Evolutionary conservation across 192 early-diverging fungal species (phyloP).

Genomic region (Coemansia erecta): DNA sequence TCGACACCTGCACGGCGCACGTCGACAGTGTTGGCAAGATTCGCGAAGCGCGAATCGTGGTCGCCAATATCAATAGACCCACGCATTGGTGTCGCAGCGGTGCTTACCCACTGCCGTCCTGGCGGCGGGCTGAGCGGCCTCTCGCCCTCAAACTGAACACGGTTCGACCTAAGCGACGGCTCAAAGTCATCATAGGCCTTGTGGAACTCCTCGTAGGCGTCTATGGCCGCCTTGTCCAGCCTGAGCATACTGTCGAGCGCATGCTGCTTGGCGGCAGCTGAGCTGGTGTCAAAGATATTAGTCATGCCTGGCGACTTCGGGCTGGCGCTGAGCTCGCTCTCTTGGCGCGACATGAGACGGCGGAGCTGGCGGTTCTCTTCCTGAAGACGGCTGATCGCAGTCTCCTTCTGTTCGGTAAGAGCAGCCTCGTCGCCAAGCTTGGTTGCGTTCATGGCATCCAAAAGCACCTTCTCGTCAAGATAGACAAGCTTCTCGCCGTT

Average conservation of each 20-base stretch:
- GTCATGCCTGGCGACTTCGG: neutral
- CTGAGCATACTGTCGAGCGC: conserved; percentile 14
- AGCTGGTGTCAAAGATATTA: conserved; percentile 32
- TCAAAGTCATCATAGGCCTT: conserved; percentile 48
- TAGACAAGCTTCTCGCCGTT: conserved; percentile 11
- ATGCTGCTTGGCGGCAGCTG: conserved; percentile 16
- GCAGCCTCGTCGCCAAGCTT: conserved; percentile 21
- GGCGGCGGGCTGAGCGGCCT: conserved; percentile 47
- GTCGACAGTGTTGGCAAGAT: conserved; percentile 22
- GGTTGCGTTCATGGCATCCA: conserved; percentile 22
- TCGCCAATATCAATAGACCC: conserved; percentile 13
- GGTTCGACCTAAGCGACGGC: conserved; percentile 39
- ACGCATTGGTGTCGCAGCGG: conserved; percentile 29
- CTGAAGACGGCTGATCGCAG: conserved; percentile 18
- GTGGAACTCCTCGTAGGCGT: conserved; percentile 47
- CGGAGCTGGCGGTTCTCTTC: conserved; percentile 20
- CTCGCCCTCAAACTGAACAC: conserved; percentile 44
- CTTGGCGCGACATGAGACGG: conserved; percentile 4
- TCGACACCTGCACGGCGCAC: conserved; percentile 45
- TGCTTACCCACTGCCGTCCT: conserved; percentile 23
- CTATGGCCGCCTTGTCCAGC: conserved; percentile 32
- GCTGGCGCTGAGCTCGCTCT: neutral
- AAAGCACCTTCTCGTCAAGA: conserved; percentile 13
- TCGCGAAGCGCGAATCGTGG: conserved; percentile 23
- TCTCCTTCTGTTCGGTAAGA: conserved; percentile 16